Evolutionary conservation across 1,139 yeast species (phyloP).

Genomic region (Nematodospora anomalae): DNA sequence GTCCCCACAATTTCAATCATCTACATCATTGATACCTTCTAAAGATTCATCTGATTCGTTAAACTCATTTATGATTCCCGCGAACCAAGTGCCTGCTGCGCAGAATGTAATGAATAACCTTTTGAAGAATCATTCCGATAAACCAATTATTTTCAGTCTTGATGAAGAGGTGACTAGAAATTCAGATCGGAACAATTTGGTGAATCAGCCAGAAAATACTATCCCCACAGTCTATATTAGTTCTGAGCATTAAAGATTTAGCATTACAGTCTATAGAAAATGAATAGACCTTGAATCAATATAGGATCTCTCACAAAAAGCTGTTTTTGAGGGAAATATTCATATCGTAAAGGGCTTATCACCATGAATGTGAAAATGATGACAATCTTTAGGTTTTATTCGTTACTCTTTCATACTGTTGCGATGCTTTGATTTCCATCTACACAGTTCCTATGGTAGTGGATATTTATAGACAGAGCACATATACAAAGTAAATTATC

Average conservation of each 20-base stretch:
- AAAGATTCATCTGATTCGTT: slow-evolving; percentile 10
- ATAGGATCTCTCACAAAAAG: no score
- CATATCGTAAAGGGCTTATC: no score
- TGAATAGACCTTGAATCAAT: no score
- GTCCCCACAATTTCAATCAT: not conserved
- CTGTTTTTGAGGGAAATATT: no score
- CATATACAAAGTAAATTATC: no score
- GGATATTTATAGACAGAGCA: no score
- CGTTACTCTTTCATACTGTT: no score
- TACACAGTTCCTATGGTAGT: no score
- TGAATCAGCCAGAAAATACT: slow-evolving; percentile 3
- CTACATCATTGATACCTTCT: slow-evolving; percentile 3
- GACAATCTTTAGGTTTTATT: no score
- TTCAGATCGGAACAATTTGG: not conserved
- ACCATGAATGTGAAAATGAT: no score
- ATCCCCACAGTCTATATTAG: slow-evolving; percentile 18
- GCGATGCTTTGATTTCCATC: no score
- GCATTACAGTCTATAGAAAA: no score
- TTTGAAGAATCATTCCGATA: slow-evolving; percentile 7
- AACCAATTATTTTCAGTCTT: slow-evolving; percentile 9
- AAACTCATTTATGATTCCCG: slow-evolving; percentile 11
- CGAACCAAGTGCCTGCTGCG: slow-evolving; percentile 8
- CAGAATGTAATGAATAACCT: slow-evolving; percentile 10
- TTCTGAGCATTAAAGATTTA: slow-evolving; percentile 16
- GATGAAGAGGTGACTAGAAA: slow-evolving; percentile 6